phyloP scores from a whole-genome alignment of 139 green algal species.

The Chlorella sp. region DNA sequence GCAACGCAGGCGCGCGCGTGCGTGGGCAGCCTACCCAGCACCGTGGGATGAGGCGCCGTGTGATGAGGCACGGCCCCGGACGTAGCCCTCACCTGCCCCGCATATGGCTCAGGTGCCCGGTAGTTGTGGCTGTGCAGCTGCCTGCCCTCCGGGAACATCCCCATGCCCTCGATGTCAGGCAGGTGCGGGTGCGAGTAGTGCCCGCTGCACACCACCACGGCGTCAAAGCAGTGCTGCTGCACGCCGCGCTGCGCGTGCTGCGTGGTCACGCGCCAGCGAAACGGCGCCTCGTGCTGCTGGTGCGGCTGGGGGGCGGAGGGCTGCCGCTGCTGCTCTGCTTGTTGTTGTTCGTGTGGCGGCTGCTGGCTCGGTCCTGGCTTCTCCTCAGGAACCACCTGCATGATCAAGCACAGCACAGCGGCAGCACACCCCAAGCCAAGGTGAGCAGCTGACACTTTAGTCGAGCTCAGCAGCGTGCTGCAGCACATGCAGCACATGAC shows the following conservation, averaged over 20 bases:
- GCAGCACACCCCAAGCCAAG: too few species aligned
- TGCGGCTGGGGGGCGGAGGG: too few species aligned
- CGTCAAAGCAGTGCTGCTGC: conserved; percentile 61
- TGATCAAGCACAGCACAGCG: too few species aligned
- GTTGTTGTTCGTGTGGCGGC: neutral
- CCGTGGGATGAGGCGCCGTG: too few species aligned
- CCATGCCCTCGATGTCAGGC: conserved; percentile 40
- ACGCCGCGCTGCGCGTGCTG: neutral
- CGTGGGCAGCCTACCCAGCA: too few species aligned
- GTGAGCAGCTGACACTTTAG: too few species aligned
- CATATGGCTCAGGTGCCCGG: conserved; percentile 24
- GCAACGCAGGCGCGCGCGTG: neutral
- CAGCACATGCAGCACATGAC: too few species aligned
- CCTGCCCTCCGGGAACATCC: conserved; percentile 16
- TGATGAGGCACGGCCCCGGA: too few species aligned
- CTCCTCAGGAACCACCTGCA: too few species aligned
- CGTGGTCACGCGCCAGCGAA: neutral
- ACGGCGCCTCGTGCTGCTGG: neutral
- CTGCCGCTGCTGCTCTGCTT: neutral
- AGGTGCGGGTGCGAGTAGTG: conserved; percentile 73
- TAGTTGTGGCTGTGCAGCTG: conserved; percentile 78
- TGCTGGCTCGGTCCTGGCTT: neutral
- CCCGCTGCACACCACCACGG: conserved; percentile 76
- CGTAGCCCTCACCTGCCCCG: neutral
- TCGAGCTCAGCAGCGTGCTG: too few species aligned